Evolutionary conservation across 1,139 yeast species (phyloP).

Genomic region (Hyphopichia khmerensis): DNA sequence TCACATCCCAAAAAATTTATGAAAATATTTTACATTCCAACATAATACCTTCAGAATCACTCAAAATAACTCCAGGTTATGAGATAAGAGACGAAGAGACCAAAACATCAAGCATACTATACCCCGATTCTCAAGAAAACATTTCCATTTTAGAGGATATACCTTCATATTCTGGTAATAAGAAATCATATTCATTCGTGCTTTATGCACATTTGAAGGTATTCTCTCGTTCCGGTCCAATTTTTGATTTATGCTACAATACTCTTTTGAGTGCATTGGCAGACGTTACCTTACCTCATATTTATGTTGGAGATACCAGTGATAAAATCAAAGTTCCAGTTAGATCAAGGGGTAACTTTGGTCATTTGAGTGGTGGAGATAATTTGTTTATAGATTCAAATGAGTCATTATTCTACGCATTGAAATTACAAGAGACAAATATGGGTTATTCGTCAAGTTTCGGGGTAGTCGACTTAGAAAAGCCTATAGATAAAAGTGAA

Average conservation of each 20-base stretch:
- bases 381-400: slow-evolving; percentile 28
- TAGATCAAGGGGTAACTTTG: slow-evolving; percentile 51
- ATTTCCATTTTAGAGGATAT: slow-evolving; percentile 10
- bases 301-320: slow-evolving; percentile 60
- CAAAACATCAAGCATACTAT: slow-evolving; percentile 33
- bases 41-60: slow-evolving; percentile 44
- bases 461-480: slow-evolving; percentile 54
- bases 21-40: slow-evolving; percentile 59
- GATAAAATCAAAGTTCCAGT: slow-evolving; percentile 51
- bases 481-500: slow-evolving; percentile 18
- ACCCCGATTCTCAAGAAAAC: slow-evolving; percentile 35
- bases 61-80: slow-evolving; percentile 53
- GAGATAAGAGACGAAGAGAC: slow-evolving; percentile 39
- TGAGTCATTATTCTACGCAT: slow-evolving; percentile 19
- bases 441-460: slow-evolving; percentile 59
- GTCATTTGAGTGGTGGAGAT: slow-evolving; percentile 41
- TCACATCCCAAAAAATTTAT: slow-evolving; percentile 64
- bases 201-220: slow-evolving; percentile 75
- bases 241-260: slow-evolving; percentile 75
- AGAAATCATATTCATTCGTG: slow-evolving; percentile 56
- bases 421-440: slow-evolving; percentile 34
- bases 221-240: slow-evolving; percentile 78
- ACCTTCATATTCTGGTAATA: slow-evolving; percentile 2
- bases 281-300: slow-evolving; percentile 61
- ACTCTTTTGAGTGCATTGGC: slow-evolving; percentile 65